These are phyloP conservation scores for Aspergillus nomiae DNA, from an alignment of 2,329 filamentous ascomycete species.

Conservation along the genomic window DNA sequence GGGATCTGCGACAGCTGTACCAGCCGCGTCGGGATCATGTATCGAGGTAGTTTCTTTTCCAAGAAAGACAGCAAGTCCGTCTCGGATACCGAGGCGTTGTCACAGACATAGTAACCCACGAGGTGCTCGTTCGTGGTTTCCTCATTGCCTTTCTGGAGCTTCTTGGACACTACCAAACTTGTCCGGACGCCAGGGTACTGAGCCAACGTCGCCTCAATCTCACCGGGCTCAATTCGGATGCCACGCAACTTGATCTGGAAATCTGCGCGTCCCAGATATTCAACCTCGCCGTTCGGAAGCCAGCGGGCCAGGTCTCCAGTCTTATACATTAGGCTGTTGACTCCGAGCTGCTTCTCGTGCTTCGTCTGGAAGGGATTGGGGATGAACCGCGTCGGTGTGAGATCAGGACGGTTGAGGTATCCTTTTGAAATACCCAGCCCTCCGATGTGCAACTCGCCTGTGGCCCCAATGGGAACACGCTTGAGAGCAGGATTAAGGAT, in stretches of 20 bases:
- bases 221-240: slow-evolving; percentile 59
- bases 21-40: background rate
- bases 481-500: background rate
- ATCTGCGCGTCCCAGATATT: slow-evolving; percentile 57
- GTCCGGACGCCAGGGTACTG: background rate
- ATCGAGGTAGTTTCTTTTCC: background rate
- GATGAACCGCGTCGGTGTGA: slow-evolving; percentile 13
- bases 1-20: background rate
- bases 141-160: background rate
- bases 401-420: slow-evolving; percentile 19
- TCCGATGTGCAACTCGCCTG: background rate
- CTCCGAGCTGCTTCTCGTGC: background rate
- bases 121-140: background rate
- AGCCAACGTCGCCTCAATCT: slow-evolving; percentile 22
- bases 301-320: slow-evolving; percentile 25
- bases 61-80: background rate
- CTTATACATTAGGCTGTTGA: slow-evolving; percentile 12
- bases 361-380: background rate
- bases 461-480: background rate
- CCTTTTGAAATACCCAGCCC: slow-evolving; percentile 5
- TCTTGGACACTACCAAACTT: background rate
- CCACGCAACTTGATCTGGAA: slow-evolving; percentile 65
- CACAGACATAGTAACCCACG: background rate
- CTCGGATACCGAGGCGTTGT: background rate
- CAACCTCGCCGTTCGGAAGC: slow-evolving; percentile 19